Evolutionary conservation across 2,329 filamentous ascomycete species (phyloP), one percentile per base, ranked within the genome.

Genomic region (Lachnellula arida): DNA sequence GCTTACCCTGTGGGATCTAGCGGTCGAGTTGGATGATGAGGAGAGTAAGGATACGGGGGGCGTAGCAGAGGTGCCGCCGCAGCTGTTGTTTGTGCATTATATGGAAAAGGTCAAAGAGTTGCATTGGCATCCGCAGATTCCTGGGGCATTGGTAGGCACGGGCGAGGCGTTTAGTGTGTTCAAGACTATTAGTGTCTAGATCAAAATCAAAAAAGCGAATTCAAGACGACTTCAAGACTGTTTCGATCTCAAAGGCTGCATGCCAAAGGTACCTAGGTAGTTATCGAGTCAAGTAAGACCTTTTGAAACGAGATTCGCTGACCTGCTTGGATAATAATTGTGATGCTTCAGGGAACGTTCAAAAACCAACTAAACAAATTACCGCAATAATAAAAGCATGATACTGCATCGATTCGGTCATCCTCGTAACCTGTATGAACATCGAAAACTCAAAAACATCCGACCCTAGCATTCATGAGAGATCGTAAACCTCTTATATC

Each of bases 71-170:
- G 91, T 97, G 60, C 94, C 94, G 56, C 91, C 94, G 4, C 94
- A 99, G 74, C 75, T 99, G 66, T 77, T 99, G 61, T 99, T 99
- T 73, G 91, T 97, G 68, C 94, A 99, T 75, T 97, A 96, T 71
- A 91, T 95, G 77, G 88, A 95, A 67, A 86, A 90, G 65, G 91
- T 91, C 55, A 97, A 97, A 81, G 94, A 99, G 75, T 76, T 92
- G 39, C 94, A 99, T 75, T 99, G 94, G 93, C 93, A 97, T 75
- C 89, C 88, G 35, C 94, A 99, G 76, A 96, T 97, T 70, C 89
- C 91, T 0, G 94, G 94, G 32, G 86, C 85, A 35, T 75, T 97
- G 59, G 86, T 97, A 74, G 91, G 91, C 2, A 99, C 94, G 0
- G 94, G 94, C 9, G 88, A 91, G 68, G 85, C 85, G 51, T 97